These are phyloP conservation scores for Plantago elongata DNA, from an alignment of 257 asterid species.

Conservation along the genomic window DNA sequence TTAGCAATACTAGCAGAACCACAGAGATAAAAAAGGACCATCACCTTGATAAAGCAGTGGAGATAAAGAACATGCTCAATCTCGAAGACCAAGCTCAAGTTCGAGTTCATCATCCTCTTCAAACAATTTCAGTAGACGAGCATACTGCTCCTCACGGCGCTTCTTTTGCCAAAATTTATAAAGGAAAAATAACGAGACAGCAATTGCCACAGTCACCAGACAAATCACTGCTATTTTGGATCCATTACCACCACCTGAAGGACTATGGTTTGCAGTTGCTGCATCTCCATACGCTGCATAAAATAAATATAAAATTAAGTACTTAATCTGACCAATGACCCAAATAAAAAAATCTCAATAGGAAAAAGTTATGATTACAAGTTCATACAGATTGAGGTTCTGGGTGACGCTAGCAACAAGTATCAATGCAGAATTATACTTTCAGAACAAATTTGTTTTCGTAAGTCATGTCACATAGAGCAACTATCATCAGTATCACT, in stretches of 20 bases:
- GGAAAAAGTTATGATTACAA: slow-evolving; percentile 8
- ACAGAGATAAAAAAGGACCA: slow-evolving; percentile 16
- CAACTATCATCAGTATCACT: no score
- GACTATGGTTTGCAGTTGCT: slow-evolving; percentile 30
- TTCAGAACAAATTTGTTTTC: no score
- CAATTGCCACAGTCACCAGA: slow-evolving; percentile 38
- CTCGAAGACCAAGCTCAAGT: slow-evolving; percentile 87
- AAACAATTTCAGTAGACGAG: slow-evolving; percentile 79
- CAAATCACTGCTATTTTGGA: slow-evolving; percentile 39
- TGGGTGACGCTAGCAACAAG: not conserved
- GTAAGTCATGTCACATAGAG: no score
- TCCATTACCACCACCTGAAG: slow-evolving; percentile 41
- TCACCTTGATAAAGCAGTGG: slow-evolving; percentile 36
- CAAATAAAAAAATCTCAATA: not conserved
- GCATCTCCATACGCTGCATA: slow-evolving; percentile 54
- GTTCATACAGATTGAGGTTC: not conserved
- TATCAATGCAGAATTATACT: no score
- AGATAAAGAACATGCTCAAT: slow-evolving; percentile 33
- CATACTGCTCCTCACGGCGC: slow-evolving; percentile 86
- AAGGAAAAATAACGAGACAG: slow-evolving; percentile 51
- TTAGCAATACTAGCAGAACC: slow-evolving; percentile 10
- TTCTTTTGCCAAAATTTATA: slow-evolving; percentile 76
- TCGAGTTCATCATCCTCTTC: slow-evolving; percentile 97
- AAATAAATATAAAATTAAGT: slow-evolving; percentile 13
- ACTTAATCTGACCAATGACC: slow-evolving; percentile 12